phyloP scores from a whole-genome alignment of 768 basidiomycete genomes.

The Rubroboletus satanas region DNA sequence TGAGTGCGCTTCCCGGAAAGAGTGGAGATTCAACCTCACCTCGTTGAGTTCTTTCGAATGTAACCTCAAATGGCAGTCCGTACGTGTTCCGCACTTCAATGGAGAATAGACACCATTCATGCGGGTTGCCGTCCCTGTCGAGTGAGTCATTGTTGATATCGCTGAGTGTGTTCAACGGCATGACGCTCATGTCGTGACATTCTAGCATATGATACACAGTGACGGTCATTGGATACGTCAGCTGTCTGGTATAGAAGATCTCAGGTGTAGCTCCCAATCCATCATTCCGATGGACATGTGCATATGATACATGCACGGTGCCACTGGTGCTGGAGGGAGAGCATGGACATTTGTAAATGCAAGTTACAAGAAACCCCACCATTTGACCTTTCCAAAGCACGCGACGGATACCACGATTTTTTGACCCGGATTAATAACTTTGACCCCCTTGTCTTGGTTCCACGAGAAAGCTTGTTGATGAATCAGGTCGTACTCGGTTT shows the following conservation, averaged over 20 bases:
- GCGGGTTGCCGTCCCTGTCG: conserved; percentile 45
- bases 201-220: conserved; percentile 96
- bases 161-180: conserved; percentile 47
- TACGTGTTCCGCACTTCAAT: conserved; percentile 92
- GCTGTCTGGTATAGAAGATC: conserved; percentile 80
- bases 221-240: conserved; percentile 84
- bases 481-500: conserved; percentile 79
- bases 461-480: conserved; percentile 80
- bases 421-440: conserved; percentile 63
- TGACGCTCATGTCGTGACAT: conserved; percentile 76
- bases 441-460: conserved; percentile 42
- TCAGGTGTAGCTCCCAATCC: conserved; percentile 34
- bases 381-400: conserved; percentile 88
- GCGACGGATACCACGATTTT: conserved; percentile 63
- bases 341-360: background rate
- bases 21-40: conserved; percentile 37
- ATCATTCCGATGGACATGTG: conserved; percentile 51
- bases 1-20: background rate
- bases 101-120: conserved; percentile 81
- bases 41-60: conserved; percentile 62
- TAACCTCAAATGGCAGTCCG: conserved; percentile 87
- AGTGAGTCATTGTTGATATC: conserved; percentile 24
- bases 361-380: conserved; percentile 52
- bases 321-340: conserved; percentile 60
- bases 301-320: conserved; percentile 80